phyloP scores from a whole-genome alignment of 768 basidiomycete genomes.

The Mycena olivaceomarginata region DNA sequence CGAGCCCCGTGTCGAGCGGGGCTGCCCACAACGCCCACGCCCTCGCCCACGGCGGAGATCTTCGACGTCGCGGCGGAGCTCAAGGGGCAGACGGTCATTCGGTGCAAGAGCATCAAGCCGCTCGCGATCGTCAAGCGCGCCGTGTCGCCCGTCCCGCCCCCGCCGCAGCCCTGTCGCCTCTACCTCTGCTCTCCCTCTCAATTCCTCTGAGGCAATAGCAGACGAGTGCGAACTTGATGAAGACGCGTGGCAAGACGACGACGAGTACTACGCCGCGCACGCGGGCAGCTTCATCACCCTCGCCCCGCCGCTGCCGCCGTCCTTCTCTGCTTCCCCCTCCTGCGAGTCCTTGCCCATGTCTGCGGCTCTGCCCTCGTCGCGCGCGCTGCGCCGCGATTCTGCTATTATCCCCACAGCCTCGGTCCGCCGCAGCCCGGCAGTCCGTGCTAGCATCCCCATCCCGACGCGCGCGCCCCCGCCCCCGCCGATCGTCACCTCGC shows the following conservation, averaged over 20 bases:
- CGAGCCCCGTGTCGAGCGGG: background rate
- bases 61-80: background rate
- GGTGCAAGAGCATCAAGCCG: slow-evolving; percentile 41
- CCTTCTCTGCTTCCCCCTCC: slow-evolving; percentile 4
- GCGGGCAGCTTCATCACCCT: slow-evolving; percentile 33
- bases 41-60: background rate
- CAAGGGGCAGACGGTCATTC: background rate
- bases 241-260: slow-evolving; percentile 20
- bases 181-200: background rate
- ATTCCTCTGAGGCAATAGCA: too few relatives aligned
- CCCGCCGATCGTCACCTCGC: slow-evolving; percentile 12
- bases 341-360: background rate
- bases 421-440: too few relatives aligned
- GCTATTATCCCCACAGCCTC: background rate
- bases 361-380: background rate
- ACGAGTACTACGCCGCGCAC: slow-evolving; percentile 34
- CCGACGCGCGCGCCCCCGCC: slow-evolving; percentile 20
- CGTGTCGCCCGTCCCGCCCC: slow-evolving; percentile 21
- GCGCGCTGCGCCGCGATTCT: slow-evolving; percentile 24
- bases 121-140: slow-evolving; percentile 29
- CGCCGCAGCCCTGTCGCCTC: background rate
- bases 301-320: slow-evolving; percentile 11
- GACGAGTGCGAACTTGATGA: background rate
- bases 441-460: background rate
- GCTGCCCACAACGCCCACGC: background rate